Conservation (phyloP, 208 protist genomes). For the Crithidia thermophila region DNA sequence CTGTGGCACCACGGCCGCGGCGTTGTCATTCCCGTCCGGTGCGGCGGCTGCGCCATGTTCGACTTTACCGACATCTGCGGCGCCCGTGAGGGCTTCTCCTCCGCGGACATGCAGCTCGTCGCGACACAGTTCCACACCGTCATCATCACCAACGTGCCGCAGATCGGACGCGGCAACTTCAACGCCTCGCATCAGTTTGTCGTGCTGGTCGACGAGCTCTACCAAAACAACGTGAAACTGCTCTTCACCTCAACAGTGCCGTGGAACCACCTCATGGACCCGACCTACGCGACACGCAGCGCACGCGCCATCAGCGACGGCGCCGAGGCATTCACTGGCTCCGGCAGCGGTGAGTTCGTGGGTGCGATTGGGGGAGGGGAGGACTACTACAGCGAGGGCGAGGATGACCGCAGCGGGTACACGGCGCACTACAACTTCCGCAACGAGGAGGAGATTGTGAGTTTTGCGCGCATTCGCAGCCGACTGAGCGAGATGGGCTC, state of each 20-base stretch:
- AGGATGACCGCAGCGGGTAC: conserved; percentile 82
- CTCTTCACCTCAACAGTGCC: conserved; percentile 76
- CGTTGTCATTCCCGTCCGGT: conserved; percentile 67
- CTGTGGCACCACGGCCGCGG: conserved; percentile 74
- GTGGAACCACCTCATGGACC: conserved; percentile 64
- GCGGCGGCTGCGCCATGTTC: conserved; percentile 75
- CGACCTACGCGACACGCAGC: conserved; percentile 9
- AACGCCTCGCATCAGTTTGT: conserved; percentile 88
- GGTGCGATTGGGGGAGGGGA: conserved; percentile 3
- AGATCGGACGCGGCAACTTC: conserved; percentile 54
- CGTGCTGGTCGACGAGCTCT: conserved; percentile 87
- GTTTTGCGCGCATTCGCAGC: conserved; percentile 74
- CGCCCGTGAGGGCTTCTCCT: conserved; percentile 41
- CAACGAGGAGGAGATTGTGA: conserved; percentile 81
- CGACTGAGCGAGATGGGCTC: conserved; percentile 84
- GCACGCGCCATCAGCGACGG: conserved; percentile 2
- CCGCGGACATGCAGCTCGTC: conserved; percentile 77
- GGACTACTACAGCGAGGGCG: conserved; percentile 75
- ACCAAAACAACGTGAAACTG: conserved; percentile 91
- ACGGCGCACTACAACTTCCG: conserved; percentile 58
- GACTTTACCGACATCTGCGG: conserved; percentile 85
- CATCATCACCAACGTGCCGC: conserved; percentile 80
- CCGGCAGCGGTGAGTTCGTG: background rate
- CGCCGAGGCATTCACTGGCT: background rate
- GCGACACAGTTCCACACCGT: conserved; percentile 79